Percentiles rank a stretch among this genome's conserved stretches.
Evolutionary conservation across 371 early-diverging fungal genomes (phyloP).

Genomic region (Mucor piriformis): DNA sequence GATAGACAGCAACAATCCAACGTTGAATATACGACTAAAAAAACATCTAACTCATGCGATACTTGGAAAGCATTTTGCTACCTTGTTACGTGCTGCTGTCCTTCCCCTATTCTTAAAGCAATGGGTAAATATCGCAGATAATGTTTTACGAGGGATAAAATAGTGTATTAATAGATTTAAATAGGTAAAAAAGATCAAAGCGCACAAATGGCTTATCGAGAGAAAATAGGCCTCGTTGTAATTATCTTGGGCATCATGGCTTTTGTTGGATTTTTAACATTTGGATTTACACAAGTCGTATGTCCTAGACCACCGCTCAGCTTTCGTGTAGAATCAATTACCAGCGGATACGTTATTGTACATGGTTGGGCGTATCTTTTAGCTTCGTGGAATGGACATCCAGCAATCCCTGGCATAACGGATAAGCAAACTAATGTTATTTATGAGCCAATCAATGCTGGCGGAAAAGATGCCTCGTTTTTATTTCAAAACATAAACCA

Average conservation of each 20-base stretch:
- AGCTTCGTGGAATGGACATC: conserved; percentile 61
- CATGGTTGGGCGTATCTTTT: conserved; percentile 65
- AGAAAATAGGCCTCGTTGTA: conserved; percentile 79
- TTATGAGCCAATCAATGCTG: conserved; percentile 66
- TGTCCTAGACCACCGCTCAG: conserved; percentile 57
- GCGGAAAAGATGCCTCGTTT: conserved; percentile 77
- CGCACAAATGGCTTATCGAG: conserved; percentile 83
- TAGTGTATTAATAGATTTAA: not conserved
- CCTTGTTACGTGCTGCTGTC: conserved; percentile 59
- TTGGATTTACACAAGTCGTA: conserved; percentile 66
- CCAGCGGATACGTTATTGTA: conserved; percentile 54
- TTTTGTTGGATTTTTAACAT: conserved; percentile 77
- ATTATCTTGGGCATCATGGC: conserved; percentile 74
- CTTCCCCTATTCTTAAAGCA: conserved; percentile 44
- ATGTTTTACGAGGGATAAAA: not conserved
- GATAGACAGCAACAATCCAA: not conserved
- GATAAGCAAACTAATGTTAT: conserved; percentile 54
- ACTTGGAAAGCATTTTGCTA: conserved; percentile 54
- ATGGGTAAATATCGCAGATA: conserved; percentile 36
- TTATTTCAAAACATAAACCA: conserved; percentile 75
- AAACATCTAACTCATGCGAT: conserved; percentile 16
- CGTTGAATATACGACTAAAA: conserved; percentile 2
- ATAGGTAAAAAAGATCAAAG: conserved; percentile 55
- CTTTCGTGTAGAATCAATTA: conserved; percentile 43
- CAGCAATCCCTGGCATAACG: conserved; percentile 43